Base-by-base conservation (phyloP, 202 grass and related monocot genomes). In the Hordeum pubiflorum region DNA sequence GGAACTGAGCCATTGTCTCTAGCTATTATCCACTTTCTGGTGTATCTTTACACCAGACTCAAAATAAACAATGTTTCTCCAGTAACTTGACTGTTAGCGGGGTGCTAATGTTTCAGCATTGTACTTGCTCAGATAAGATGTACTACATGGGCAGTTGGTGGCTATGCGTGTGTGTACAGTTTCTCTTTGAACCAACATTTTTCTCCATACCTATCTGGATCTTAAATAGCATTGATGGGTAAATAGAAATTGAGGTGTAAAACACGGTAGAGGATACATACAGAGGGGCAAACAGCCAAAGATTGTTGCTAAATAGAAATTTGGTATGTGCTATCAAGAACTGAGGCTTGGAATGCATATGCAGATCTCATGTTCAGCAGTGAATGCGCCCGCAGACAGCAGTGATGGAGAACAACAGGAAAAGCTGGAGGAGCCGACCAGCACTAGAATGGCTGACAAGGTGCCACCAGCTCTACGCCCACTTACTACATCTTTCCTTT, bases 281-380 rank as follows among this genome's bases (percentile, higher is more conserved):
- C 44, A 54, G 27, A 15, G 15, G 54, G 29, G 69, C 29, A 73
- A 31, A 37, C 7, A 68, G 17, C 64, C 10, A 36, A 36, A 62
- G 43, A 77, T 7, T 81, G 10, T 18, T 33, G 76, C 8, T 75
- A 2, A 26, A 43, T 41, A 15, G 3, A 72, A 50, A 48, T 10
- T 31, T 24, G 13, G 40, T 57, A 34, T 10, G 11, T 18, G 18
- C 6, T 86, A 71, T 80, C 70, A 41, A 33, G 41, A 14, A 14
- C 20, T 80, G 56, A 56, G 36, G 40, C 12, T 63, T 65, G 70
- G 72, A 75, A 77, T 85, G 44, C 12, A 38, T 79, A 27, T 54
- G 84, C 88, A 90, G 88, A 90, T 90, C 69, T 87, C 88, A 65
- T 84, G 84, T 80, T 87, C 80, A 9, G 84, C 75, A 76, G 75